Conservation (phyloP, 202 grass and related monocot species). For the Cymbopogon flexuosus region DNA sequence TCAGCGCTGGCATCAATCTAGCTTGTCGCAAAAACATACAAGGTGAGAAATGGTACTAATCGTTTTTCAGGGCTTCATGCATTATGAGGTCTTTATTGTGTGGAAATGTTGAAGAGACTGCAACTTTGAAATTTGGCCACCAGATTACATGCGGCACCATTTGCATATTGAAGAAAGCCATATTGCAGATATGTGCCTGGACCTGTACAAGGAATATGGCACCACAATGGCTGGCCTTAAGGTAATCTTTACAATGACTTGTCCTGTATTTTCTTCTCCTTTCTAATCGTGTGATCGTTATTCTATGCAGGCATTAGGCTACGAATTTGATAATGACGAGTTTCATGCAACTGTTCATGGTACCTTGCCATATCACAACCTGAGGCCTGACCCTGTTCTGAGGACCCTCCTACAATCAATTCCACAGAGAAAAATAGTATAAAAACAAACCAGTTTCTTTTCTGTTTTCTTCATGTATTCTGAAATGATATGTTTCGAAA, state of each 20-base stretch:
- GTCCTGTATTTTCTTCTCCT: not conserved
- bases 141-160: constrained; percentile 64
- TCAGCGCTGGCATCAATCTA: constrained; percentile 49
- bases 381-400: constrained; percentile 56
- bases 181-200: too few relatives aligned
- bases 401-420: constrained; percentile 53
- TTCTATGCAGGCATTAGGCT: constrained; percentile 47
- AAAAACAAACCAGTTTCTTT: not conserved
- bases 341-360: constrained; percentile 69
- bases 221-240: constrained; percentile 33
- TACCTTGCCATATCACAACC: constrained; percentile 55
- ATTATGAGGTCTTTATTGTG: constrained; percentile 7
- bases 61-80: not conserved
- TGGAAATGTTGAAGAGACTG: not conserved
- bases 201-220: too few relatives aligned
- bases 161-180: constrained; percentile 53
- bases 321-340: constrained; percentile 48
- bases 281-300: not conserved
- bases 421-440: constrained; percentile 63
- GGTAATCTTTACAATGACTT: constrained; percentile 13
- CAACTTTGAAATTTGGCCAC: not conserved
- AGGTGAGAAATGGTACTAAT: constrained; percentile 29
- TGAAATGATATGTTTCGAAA: not conserved
- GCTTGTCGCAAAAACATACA: constrained; percentile 65
- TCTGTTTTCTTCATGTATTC: not conserved